phyloP scores from a whole-genome alignment of 1,284 basidiomycete genomes.

The Schizophyllum amplum region DNA sequence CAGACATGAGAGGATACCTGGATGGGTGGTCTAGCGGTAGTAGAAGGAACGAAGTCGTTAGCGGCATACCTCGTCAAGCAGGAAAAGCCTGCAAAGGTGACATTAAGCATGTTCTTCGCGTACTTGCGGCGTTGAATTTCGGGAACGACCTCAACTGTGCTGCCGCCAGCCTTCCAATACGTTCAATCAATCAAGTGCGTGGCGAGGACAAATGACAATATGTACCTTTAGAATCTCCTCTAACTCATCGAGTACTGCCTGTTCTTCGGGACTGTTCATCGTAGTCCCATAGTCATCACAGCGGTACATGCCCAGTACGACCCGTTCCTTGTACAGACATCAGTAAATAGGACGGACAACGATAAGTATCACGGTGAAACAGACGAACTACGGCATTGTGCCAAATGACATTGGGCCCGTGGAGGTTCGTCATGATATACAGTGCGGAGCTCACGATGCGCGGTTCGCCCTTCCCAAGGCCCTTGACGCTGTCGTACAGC shows the following conservation, averaged over 20 bases:
- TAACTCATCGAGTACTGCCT: constrained; percentile 17
- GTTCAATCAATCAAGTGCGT: no score
- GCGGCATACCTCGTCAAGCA: constrained; percentile 18
- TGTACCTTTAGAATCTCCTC: constrained; percentile 18
- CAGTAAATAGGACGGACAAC: no score
- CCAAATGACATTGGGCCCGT: background rate
- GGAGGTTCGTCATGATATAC: background rate
- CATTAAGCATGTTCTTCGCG: constrained; percentile 37
- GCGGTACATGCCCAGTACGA: constrained; percentile 29
- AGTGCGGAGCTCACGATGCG: background rate
- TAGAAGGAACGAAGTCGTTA: background rate
- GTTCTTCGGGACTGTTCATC: constrained; percentile 23
- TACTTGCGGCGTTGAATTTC: constrained; percentile 37
- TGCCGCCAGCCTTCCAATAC: constrained; percentile 28
- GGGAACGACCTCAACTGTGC: constrained; percentile 25
- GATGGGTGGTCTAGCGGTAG: constrained; percentile 1
- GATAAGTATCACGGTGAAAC: background rate
- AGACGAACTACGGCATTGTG: background rate
- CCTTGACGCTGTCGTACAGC: constrained; percentile 34
- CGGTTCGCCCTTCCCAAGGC: constrained; percentile 13
- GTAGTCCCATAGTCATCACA: constrained; percentile 18
- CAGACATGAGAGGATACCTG: constrained; percentile 23
- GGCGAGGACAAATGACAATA: no score
- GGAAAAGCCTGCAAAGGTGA: constrained; percentile 26
- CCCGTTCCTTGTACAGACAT: constrained; percentile 22